A percentile compares a stretch with the other conserved stretches of the same genome.
These are phyloP conservation scores for Wickerhamomyces xylosicus DNA, from an alignment of 805 yeast genomes.

Conservation along the genomic window DNA sequence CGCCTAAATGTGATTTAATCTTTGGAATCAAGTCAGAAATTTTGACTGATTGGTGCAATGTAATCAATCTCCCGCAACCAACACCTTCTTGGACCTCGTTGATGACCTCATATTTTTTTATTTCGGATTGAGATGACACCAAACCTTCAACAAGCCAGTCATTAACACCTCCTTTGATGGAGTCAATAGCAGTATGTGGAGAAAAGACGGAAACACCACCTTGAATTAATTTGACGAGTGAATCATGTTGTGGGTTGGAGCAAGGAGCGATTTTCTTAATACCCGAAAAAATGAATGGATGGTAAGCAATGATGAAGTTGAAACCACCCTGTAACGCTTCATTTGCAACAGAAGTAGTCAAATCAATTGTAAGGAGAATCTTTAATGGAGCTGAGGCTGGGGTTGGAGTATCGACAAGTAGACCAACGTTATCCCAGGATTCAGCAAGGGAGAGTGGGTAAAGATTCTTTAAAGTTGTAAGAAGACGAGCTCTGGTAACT, in stretches of 20 bases:
- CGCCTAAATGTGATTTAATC: constrained; percentile 42
- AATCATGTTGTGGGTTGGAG: constrained; percentile 69
- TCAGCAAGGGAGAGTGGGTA: constrained; percentile 83
- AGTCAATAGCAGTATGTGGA: constrained; percentile 96
- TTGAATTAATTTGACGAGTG: constrained; percentile 61
- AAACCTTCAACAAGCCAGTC: constrained; percentile 72
- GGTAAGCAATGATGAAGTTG: constrained; percentile 71
- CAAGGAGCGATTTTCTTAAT: constrained; percentile 59
- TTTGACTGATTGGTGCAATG: constrained; percentile 31
- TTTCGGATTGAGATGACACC: constrained; percentile 24
- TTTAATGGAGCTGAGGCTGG: constrained; percentile 12
- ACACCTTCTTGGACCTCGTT: constrained; percentile 35
- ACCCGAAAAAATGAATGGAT: constrained; percentile 90
- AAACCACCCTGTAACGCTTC: constrained; percentile 60
- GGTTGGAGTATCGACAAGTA: constrained; percentile 56
- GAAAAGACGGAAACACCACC: constrained; percentile 81
- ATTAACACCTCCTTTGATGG: constrained; percentile 87
- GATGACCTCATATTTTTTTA: constrained; percentile 26
- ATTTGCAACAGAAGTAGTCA: constrained; percentile 72
- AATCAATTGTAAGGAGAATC: constrained; percentile 68
- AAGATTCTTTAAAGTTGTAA: constrained; percentile 51
- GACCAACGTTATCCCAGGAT: constrained; percentile 93
- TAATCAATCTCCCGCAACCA: constrained; percentile 76
- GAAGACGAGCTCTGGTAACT: constrained; percentile 30
- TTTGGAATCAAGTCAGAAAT: constrained; percentile 35